Evolutionary conservation across 2,329 filamentous ascomycete genomes (phyloP), one percentile per base, ranked within the genome.

Genomic region (Daldinia eschscholtzii): DNA sequence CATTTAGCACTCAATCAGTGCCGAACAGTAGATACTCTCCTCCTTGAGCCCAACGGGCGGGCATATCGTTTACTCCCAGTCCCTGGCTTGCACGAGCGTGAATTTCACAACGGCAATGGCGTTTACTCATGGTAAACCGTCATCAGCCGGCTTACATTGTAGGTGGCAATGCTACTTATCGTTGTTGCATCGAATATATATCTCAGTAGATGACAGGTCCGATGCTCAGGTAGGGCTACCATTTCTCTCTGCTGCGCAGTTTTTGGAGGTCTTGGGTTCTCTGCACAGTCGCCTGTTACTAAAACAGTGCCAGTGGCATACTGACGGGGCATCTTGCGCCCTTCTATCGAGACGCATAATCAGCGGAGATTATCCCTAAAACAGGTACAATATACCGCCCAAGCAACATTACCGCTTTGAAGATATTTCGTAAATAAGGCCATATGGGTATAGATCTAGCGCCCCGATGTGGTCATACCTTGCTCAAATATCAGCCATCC

Each of bases 21-120:
- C 42, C 6, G 23, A 37, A 23, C 20, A 10, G 9, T 3, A 56
- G 57, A 28, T 4, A 15, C 28, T 59, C 56, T 48, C 35, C 37
- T 58, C 50, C 57, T 55, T 46, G 35, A 12, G 30, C 10, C 26
- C 26, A 6, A 44, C 10, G 13, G 28, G 44, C 5, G 42, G 35
- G 28, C 9, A 9, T 39, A 9, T 44, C 37, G 20, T 57, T 37
- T 20, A 10, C 26, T 59, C 39, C 56, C 20, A 37, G 26, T 39
- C 39, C 15, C 20, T 46, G 15, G 33, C 23, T 26, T 7, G 48
- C 30, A 46, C 46, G 46, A 41, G 53, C 20, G 37, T 30, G 18
- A 61, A 58, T 56, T 58, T 46, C 23, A n/a, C 35, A 41, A 58
- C 44, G 57, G 61, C 23, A 61, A 50, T 6, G 46, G 65, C 39